These are phyloP conservation scores for Xerocomus spinulosus DNA, from an alignment of 768 basidiomycete species.

Conservation along the genomic window DNA sequence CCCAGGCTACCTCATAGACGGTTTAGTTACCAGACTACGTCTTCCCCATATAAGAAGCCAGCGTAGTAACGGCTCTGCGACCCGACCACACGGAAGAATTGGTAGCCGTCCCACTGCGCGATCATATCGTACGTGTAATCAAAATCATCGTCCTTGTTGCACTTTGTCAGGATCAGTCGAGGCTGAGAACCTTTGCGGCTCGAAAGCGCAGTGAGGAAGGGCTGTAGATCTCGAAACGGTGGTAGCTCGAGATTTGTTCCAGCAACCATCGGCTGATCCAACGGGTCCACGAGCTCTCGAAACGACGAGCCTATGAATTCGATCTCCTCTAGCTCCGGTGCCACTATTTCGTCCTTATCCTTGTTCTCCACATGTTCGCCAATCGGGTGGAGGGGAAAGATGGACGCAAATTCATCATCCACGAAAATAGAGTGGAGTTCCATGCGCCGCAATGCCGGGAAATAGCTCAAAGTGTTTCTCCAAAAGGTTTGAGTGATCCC, in stretches of 20 bases:
- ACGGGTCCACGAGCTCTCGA: too few relatives aligned
- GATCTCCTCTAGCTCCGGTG: background rate
- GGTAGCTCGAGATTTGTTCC: background rate
- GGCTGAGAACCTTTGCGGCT: background rate
- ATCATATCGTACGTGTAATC: background rate
- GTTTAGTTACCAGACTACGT: too few relatives aligned
- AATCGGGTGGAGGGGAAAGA: too few relatives aligned
- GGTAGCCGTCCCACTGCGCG: background rate
- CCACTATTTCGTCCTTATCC: too few relatives aligned
- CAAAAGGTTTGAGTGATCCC: conserved; percentile 4
- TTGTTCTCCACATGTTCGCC: too few relatives aligned
- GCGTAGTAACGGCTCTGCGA: too few relatives aligned
- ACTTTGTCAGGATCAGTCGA: background rate
- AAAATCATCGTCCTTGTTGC: background rate
- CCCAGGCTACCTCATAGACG: too few relatives aligned
- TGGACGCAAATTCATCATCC: too few relatives aligned
- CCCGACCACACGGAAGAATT: too few relatives aligned
- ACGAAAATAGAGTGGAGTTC: too few relatives aligned
- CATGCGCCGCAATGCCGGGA: background rate
- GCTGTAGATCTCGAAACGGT: background rate
- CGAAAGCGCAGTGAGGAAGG: background rate
- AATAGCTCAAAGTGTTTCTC: background rate
- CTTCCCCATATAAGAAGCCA: too few relatives aligned
- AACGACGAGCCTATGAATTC: background rate
- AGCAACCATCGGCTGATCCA: background rate